Conservation (phyloP, 2,329 filamentous ascomycete genomes). For the Anisogramma anomala region DNA sequence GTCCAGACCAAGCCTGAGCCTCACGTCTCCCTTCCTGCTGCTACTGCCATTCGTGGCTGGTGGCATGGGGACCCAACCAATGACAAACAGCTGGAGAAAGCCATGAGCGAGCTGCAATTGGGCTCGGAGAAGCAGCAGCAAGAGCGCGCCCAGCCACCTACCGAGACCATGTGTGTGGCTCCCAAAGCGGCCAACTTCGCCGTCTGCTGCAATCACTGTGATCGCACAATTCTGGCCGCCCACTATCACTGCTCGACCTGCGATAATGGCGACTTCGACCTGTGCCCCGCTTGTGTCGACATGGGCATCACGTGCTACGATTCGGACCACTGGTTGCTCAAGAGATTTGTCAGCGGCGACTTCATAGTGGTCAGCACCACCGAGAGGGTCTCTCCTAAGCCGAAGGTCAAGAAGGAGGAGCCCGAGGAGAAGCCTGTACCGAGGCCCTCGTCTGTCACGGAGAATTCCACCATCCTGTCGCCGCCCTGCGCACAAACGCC, state of each 20-base stretch:
- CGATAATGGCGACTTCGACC: slow-evolving; percentile 86
- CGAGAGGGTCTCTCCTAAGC: slow-evolving; percentile 62
- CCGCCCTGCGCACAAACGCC: background rate
- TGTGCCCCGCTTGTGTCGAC: slow-evolving; percentile 71
- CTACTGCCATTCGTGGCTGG: no score
- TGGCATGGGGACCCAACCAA: no score
- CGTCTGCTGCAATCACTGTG: slow-evolving; percentile 91
- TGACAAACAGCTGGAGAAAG: slow-evolving; percentile 3
- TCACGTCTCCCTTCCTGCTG: slow-evolving; percentile 6
- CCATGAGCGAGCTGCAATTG: slow-evolving; percentile 8
- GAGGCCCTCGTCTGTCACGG: background rate
- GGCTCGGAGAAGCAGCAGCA: slow-evolving; percentile 8
- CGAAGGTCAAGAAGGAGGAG: slow-evolving; percentile 25
- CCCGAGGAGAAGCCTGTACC: slow-evolving; percentile 5
- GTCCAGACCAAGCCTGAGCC: slow-evolving; percentile 16
- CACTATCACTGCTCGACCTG: slow-evolving; percentile 95
- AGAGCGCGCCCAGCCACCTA: background rate
- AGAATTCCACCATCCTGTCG: background rate
- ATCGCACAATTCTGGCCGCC: slow-evolving; percentile 60
- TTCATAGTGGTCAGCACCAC: slow-evolving; percentile 76
- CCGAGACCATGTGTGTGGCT: slow-evolving; percentile 2
- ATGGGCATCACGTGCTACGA: slow-evolving; percentile 66
- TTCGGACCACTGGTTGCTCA: slow-evolving; percentile 85
- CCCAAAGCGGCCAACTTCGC: slow-evolving; percentile 45
- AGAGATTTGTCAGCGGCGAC: slow-evolving; percentile 70